Conservation (phyloP, 768 basidiomycete genomes). For the Paxillus involutus region DNA sequence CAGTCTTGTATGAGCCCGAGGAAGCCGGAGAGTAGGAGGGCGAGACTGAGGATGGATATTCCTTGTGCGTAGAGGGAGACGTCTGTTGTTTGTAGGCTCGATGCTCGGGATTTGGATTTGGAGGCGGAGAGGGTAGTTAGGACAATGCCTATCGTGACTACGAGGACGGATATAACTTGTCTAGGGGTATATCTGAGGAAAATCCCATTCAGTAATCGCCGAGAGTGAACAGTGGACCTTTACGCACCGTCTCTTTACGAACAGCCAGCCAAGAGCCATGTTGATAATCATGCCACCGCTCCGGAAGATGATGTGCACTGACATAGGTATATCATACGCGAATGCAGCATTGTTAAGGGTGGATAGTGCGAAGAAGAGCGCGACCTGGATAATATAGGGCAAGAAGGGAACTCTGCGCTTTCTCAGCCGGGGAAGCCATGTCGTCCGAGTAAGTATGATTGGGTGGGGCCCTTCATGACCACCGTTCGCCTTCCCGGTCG, state of each 20-base stretch:
- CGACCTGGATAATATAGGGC: constrained; percentile 78
- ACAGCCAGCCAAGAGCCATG: constrained; percentile 74
- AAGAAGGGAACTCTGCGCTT: constrained; percentile 67
- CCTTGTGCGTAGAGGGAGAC: constrained; percentile 58
- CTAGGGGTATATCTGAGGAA: constrained; percentile 53
- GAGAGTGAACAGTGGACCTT: constrained; percentile 1
- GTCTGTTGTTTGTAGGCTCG: constrained; percentile 1
- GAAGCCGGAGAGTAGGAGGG: constrained; percentile 77
- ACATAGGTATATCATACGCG: constrained; percentile 82
- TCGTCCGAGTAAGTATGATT: background rate
- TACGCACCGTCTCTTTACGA: constrained; percentile 61
- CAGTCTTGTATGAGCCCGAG: constrained; percentile 86
- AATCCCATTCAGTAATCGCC: constrained; percentile 3
- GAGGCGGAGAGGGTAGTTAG: constrained; percentile 81
- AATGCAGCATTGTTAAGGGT: constrained; percentile 92
- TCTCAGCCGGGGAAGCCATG: constrained; percentile 47
- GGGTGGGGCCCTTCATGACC: constrained; percentile 1
- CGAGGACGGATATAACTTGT: constrained; percentile 74
- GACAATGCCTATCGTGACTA: constrained; percentile 78
- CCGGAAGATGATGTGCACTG: constrained; percentile 92
- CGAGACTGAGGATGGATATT: constrained; percentile 69
- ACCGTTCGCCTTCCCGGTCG: background rate
- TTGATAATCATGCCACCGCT: constrained; percentile 85
- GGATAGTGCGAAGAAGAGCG: constrained; percentile 76
- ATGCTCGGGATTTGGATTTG: constrained; percentile 24